Base-by-base conservation (phyloP, 768 basidiomycete species). In the Boletus patriciae region DNA sequence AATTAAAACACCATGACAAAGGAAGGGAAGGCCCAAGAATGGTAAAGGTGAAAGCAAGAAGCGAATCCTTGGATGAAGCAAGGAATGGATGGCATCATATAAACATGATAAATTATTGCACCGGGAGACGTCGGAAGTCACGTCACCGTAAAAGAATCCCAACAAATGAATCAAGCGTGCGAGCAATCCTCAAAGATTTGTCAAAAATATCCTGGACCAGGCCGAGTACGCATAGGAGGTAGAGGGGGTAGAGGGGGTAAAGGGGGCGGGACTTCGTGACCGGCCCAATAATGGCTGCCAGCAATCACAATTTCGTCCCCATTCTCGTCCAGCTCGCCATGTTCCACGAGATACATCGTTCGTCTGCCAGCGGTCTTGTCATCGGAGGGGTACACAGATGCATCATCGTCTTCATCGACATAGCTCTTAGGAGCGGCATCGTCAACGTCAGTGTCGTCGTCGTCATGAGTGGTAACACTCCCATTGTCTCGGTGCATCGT, bases 351-450 rank as follows among this genome's bases (percentile, higher is more conserved):
- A 50, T 71, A 71, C 70, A 71, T 71, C 16, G 72, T 71, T 46
- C 72, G 68, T 47, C 72, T 66, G 6, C 70, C 72, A 19, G 70
- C 70, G 3, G 70, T 71, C 56, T 73, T 60, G 29, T 72, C 70
- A 21, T 68, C 69, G 19, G 69, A 59, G 12, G 69, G 56, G 50
- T 70, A 70, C 15, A 67, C 18, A 25, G 72, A 71, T 3, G 62
- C 70, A 46, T 71, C 71, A 36, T 73, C 71, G 4, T 65, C 66
- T 34, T 62, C 63, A 13, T 65, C 67, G 9, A 58, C 8, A 25
- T 1, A 56, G 19, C 57, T 54, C 46, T 55, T 63, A 11, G 59
- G 23, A 40, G 38, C 55, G 4, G 27, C 37, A 7, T 61, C 62
- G 21, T 71, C 62, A 12, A 54, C 42, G 45, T 64, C 70, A 41